A percentile compares a stretch with the other conserved stretches of the same genome.
These are phyloP conservation scores for Diplodia mutila DNA, from an alignment of 2,329 filamentous ascomycete species.

Conservation along the genomic window DNA sequence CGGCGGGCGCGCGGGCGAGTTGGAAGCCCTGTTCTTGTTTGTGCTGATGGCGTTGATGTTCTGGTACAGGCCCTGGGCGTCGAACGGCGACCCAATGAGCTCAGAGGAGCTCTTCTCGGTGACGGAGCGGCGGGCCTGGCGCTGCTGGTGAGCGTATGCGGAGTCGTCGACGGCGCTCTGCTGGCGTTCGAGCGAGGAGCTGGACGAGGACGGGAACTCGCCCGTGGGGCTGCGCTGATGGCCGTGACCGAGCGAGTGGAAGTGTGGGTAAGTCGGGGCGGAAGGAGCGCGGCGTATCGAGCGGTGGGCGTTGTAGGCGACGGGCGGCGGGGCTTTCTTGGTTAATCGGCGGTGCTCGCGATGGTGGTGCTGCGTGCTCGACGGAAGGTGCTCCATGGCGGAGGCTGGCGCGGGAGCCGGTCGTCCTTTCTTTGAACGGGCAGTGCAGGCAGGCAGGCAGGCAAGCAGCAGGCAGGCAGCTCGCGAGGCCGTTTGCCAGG, in stretches of 20 bases:
- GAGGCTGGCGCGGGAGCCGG: slow-evolving; percentile 8
- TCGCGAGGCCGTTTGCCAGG: slow-evolving; percentile 23
- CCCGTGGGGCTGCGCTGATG: slow-evolving; percentile 28
- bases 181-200: slow-evolving; percentile 27
- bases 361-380: slow-evolving; percentile 22
- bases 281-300: slow-evolving; percentile 33
- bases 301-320: slow-evolving; percentile 30
- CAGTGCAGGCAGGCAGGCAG: slow-evolving; percentile 7
- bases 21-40: slow-evolving; percentile 20
- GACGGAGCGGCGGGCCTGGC: slow-evolving; percentile 30
- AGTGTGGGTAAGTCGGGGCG: slow-evolving; percentile 35
- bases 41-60: slow-evolving; percentile 39
- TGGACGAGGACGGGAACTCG: slow-evolving; percentile 26
- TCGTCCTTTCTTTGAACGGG: slow-evolving; percentile 22
- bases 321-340: slow-evolving; percentile 32
- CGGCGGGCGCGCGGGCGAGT: slow-evolving; percentile 30
- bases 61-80: slow-evolving; percentile 42
- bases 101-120: slow-evolving; percentile 39
- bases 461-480: slow-evolving; percentile 7
- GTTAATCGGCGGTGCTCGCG: slow-evolving; percentile 28
- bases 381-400: slow-evolving; percentile 25
- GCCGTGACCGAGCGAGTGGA: slow-evolving; percentile 17
- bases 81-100: slow-evolving; percentile 47
- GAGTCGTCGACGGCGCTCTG: slow-evolving; percentile 17
- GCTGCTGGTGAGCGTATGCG: slow-evolving; percentile 13